A percentile compares a stretch with the other conserved stretches of the same genome.
Conservation (phyloP, 306 rosid genomes). For the Malus orientalis region DNA sequence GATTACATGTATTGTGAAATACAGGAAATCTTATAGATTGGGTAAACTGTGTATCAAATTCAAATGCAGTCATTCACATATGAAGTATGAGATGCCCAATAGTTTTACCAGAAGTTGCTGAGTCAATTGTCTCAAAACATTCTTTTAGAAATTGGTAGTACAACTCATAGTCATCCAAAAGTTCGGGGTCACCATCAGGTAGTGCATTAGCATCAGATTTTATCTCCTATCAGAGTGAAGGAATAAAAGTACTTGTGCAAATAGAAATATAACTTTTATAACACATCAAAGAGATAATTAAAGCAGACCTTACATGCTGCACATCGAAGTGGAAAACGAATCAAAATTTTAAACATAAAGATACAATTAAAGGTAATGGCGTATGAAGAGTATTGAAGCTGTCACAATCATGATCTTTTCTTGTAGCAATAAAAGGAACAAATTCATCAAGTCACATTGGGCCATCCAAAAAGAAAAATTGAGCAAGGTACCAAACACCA, state of each 20-base stretch:
- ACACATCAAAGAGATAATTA: not conserved
- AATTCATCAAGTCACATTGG: slow-evolving; percentile 21
- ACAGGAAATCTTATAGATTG: too few species aligned
- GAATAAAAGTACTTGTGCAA: not conserved
- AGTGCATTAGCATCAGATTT: slow-evolving; percentile 18
- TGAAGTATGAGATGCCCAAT: too few species aligned
- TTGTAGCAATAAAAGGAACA: not conserved
- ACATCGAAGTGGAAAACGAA: not conserved
- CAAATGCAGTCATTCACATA: too few species aligned
- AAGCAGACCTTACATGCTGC: not conserved
- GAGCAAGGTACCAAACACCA: not conserved
- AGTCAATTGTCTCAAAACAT: too few species aligned
- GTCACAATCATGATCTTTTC: slow-evolving; percentile 10
- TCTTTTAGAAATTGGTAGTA: not conserved
- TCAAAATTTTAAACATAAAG: not conserved
- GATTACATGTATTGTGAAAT: too few species aligned
- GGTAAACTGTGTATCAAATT: too few species aligned
- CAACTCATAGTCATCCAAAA: not conserved
- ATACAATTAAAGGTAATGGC: not conserved
- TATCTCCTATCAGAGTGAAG: slow-evolving; percentile 37
- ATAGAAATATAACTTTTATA: too few species aligned
- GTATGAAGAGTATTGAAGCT: not conserved
- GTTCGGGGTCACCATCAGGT: slow-evolving; percentile 17
- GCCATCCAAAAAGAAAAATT: not conserved
- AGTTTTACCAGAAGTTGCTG: too few species aligned